These are phyloP conservation scores for Caryopteris hybrid DNA, from an alignment of 305 asterid species.

Conservation along the genomic window DNA sequence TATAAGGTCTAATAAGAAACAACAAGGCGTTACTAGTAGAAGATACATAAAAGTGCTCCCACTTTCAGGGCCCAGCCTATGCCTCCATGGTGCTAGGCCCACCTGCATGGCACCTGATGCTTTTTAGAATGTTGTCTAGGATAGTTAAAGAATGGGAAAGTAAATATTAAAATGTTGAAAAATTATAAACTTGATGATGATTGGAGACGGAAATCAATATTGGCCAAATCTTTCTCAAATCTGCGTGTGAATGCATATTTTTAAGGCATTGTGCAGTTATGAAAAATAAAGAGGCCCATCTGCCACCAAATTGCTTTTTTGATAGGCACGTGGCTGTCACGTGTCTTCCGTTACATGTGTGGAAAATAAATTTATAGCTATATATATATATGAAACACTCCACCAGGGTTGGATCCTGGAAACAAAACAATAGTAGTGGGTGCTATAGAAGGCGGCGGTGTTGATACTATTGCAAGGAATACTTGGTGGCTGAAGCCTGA, in stretches of 20 bases:
- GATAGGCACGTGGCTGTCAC: neutral
- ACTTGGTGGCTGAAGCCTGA: neutral
- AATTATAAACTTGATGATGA: too few relatives aligned
- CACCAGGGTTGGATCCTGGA: neutral
- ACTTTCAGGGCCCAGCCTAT: too few relatives aligned
- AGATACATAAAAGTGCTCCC: too few relatives aligned
- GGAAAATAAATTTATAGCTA: neutral
- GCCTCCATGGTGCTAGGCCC: too few relatives aligned
- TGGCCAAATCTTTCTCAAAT: neutral
- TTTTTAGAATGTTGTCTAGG: too few relatives aligned
- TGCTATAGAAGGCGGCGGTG: neutral
- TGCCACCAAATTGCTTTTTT: slow-evolving; percentile 3
- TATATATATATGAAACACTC: neutral
- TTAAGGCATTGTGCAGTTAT: neutral
- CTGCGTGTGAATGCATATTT: neutral
- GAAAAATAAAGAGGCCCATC: neutral
- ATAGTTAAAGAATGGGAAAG: too few relatives aligned
- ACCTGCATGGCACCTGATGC: too few relatives aligned
- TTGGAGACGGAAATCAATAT: too few relatives aligned
- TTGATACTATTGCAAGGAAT: neutral
- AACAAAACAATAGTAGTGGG: neutral
- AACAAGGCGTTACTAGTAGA: too few relatives aligned
- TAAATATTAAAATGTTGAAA: too few relatives aligned
- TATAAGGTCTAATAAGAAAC: too few relatives aligned
- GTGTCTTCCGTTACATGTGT: neutral